These are phyloP conservation scores for Neoboletus brunneissimus DNA, from an alignment of 768 basidiomycete species.

Conservation along the genomic window DNA sequence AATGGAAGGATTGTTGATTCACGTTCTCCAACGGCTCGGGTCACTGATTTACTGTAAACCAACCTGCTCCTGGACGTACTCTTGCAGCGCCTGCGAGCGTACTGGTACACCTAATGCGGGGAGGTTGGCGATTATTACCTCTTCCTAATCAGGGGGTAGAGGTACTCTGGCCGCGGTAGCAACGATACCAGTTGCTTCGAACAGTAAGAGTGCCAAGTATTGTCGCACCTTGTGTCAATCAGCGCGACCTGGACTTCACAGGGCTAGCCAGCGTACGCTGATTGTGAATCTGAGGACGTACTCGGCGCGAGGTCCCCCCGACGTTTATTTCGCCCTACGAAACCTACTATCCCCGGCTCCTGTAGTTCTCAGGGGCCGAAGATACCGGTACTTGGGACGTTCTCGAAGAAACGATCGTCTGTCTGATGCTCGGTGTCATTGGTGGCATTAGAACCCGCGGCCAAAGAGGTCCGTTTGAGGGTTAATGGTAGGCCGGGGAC, in stretches of 20 bases:
- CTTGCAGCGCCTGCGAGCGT: slow-evolving; percentile 50
- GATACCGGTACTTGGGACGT: slow-evolving; percentile 43
- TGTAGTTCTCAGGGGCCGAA: slow-evolving; percentile 37
- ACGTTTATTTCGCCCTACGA: slow-evolving; percentile 52
- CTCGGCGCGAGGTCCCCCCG: slow-evolving; percentile 41
- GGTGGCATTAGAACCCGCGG: slow-evolving; percentile 45
- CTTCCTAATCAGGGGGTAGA: slow-evolving; percentile 36
- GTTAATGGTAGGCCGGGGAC: slow-evolving; percentile 48
- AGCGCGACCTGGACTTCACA: not conserved
- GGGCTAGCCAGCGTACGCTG: slow-evolving; percentile 34
- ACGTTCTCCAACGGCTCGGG: slow-evolving; percentile 52
- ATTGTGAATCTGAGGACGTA: slow-evolving; percentile 44
- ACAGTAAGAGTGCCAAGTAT: slow-evolving; percentile 40
- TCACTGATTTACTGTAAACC: slow-evolving; percentile 47
- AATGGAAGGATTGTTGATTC: slow-evolving; percentile 49
- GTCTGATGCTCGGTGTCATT: slow-evolving; percentile 38
- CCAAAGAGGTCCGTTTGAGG: slow-evolving; percentile 40
- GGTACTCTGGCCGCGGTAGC: slow-evolving; percentile 13
- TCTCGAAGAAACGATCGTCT: slow-evolving; percentile 45
- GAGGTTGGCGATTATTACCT: slow-evolving; percentile 39
- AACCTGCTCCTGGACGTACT: slow-evolving; percentile 41
- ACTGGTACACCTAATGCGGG: slow-evolving; percentile 39
- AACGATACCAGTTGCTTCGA: slow-evolving; percentile 43
- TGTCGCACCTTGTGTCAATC: slow-evolving; percentile 34
- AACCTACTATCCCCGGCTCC: slow-evolving; percentile 31